These are phyloP conservation scores for Boletus vinaceobasis DNA, from an alignment of 768 basidiomycete genomes.

Conservation along the genomic window DNA sequence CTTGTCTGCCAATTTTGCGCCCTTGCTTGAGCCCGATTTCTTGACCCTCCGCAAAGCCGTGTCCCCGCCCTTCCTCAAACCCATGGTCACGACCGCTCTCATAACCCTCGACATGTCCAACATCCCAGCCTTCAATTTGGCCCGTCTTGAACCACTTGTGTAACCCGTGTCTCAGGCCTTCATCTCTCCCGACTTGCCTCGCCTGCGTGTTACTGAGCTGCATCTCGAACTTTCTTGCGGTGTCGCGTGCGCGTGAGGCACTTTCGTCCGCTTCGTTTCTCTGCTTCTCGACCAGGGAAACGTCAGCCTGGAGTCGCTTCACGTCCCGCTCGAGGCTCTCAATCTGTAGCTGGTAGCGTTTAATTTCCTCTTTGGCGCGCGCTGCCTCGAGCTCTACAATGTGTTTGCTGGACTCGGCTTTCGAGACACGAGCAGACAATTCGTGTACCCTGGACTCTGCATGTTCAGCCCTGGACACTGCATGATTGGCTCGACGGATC, in stretches of 20 bases:
- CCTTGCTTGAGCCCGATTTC: constrained; percentile 36
- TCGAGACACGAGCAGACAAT: constrained; percentile 34
- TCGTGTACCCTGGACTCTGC: constrained; percentile 50
- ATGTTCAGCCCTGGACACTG: constrained; percentile 46
- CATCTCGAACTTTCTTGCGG: constrained; percentile 41
- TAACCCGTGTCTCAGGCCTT: constrained; percentile 39
- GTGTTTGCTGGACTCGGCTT: constrained; percentile 42
- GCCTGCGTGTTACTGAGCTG: constrained; percentile 45
- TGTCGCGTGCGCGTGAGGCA: constrained; percentile 41
- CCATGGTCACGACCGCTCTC: constrained; percentile 45
- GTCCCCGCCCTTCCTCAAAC: constrained; percentile 37
- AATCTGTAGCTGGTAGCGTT: constrained; percentile 44
- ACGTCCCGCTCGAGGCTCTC: constrained; percentile 46
- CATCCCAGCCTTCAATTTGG: constrained; percentile 42
- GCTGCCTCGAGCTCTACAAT: constrained; percentile 38
- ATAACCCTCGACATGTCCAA: constrained; percentile 46
- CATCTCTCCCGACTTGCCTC: constrained; percentile 41
- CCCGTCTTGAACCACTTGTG: constrained; percentile 45
- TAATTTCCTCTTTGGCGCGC: constrained; percentile 44
- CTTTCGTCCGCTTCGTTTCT: constrained; percentile 42
- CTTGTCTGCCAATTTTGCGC: constrained; percentile 26
- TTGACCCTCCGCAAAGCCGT: constrained; percentile 37
- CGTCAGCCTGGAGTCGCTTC: constrained; percentile 31
- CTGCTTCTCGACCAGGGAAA: constrained; percentile 35
- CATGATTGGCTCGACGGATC: constrained; percentile 51